These are phyloP conservation scores for Podaxis sp. DNA, from an alignment of 768 basidiomycete genomes.

Conservation along the genomic window DNA sequence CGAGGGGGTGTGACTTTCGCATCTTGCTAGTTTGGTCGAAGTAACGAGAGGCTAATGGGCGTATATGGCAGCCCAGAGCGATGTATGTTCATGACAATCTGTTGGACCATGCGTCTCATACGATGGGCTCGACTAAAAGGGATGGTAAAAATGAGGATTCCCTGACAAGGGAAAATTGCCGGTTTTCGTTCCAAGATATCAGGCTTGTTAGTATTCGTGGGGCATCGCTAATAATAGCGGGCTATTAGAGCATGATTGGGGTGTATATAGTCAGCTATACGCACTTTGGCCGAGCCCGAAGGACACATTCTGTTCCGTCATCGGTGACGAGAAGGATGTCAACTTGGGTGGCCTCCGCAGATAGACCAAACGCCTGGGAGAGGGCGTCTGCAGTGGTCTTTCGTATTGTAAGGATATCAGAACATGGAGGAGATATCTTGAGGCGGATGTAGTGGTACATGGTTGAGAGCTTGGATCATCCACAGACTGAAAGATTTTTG, in stretches of 20 bases:
- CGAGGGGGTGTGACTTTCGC: too few species aligned
- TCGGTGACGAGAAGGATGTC: conserved; percentile 3
- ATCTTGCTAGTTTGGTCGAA: too few species aligned
- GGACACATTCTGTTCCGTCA: conserved; percentile 2
- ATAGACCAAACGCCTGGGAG: conserved; percentile 6
- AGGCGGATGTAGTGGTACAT: conserved; percentile 13
- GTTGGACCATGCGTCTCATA: neutral
- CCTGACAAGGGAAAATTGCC: conserved; percentile 4
- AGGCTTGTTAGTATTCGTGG: neutral
- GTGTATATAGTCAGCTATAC: neutral
- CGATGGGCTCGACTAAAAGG: neutral
- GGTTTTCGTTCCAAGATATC: neutral
- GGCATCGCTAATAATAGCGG: neutral
- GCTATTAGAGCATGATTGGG: neutral
- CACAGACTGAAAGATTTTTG: neutral
- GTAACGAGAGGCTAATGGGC: too few species aligned
- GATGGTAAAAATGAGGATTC: conserved; percentile 11
- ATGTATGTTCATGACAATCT: neutral
- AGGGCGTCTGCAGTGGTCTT: conserved; percentile 9
- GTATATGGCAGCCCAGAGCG: too few species aligned
- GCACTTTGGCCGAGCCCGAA: conserved; percentile 2
- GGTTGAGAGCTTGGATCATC: neutral
- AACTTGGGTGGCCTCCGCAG: neutral
- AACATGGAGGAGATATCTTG: neutral
- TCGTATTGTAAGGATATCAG: conserved; percentile 1